phyloP scores from a whole-genome alignment of 768 basidiomycete genomes.

The Neoboletus subvelutipes region DNA sequence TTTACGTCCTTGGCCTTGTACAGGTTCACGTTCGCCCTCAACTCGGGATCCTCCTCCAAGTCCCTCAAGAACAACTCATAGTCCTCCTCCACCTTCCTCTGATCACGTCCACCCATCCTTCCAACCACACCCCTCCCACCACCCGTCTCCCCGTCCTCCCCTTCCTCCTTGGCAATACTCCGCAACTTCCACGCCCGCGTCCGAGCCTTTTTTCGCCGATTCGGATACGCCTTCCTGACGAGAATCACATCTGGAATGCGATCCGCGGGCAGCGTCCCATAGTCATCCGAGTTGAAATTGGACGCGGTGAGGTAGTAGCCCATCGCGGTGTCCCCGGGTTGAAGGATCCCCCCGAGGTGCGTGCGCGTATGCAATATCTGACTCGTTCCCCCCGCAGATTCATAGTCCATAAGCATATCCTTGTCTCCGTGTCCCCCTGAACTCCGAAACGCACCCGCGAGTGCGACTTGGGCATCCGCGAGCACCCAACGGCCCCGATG shows the following conservation, averaged over 20 bases:
- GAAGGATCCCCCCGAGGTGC: slow-evolving; percentile 89
- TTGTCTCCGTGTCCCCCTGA: slow-evolving; percentile 42
- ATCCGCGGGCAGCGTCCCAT: slow-evolving; percentile 59
- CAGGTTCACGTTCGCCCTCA: slow-evolving; percentile 82
- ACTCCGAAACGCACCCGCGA: slow-evolving; percentile 76
- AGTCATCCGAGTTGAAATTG: slow-evolving; percentile 93
- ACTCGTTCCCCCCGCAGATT: slow-evolving; percentile 55
- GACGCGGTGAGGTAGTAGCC: slow-evolving; percentile 87
- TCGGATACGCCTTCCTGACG: slow-evolving; percentile 94
- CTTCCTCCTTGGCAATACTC: slow-evolving; percentile 90
- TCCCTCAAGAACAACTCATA: slow-evolving; percentile 96
- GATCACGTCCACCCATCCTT: slow-evolving; percentile 84
- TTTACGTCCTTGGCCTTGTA: slow-evolving; percentile 68
- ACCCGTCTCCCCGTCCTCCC: slow-evolving; percentile 80
- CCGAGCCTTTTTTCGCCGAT: slow-evolving; percentile 86
- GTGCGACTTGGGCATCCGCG: slow-evolving; percentile 87
- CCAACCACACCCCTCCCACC: slow-evolving; percentile 85
- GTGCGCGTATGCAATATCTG: slow-evolving; percentile 95
- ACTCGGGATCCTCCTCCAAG: slow-evolving; percentile 91
- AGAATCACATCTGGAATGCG: slow-evolving; percentile 90
- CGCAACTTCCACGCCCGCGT: slow-evolving; percentile 84
- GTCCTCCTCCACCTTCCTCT: slow-evolving; percentile 92
- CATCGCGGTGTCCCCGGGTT: slow-evolving; percentile 91
- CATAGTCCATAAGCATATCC: slow-evolving; percentile 59
- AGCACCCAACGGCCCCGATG: slow-evolving; percentile 76